Percentiles rank a stretch among this genome's conserved stretches.
Evolutionary conservation across 176 grass and related monocot genomes (phyloP).

Genomic region (Ananas comosus): DNA sequence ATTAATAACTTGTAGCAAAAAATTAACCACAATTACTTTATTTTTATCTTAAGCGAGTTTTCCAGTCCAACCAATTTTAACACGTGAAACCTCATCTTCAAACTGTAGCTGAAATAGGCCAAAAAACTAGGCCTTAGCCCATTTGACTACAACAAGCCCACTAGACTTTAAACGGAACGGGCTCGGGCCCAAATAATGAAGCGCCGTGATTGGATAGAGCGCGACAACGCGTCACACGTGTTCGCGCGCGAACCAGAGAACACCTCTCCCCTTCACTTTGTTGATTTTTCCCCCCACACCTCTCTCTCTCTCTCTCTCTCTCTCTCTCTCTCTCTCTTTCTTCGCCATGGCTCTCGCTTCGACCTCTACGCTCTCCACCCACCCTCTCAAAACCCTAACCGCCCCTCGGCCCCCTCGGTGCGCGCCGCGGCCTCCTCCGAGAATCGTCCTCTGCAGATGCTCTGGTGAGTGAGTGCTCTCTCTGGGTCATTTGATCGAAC

Average conservation of each 20-base stretch:
- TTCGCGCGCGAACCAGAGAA: constrained; percentile 44
- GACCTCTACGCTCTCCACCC: constrained; percentile 32
- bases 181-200: not conserved
- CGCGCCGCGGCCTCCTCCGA: not conserved
- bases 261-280: constrained; percentile 14
- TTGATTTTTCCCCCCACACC: not conserved
- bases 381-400: constrained; percentile 2
- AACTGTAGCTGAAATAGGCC: no score
- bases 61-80: no score
- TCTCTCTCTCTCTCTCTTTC: constrained; percentile 4
- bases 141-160: no score
- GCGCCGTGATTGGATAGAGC: not conserved
- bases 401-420: constrained; percentile 7
- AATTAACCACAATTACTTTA: no score
- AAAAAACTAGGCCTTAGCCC: no score
- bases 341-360: constrained; percentile 49
- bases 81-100: no score
- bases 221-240: constrained; percentile 28
- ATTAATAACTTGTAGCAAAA: no score
- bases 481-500: constrained; percentile 30
- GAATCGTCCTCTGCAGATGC: constrained; percentile 40
- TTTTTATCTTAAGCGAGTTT: no score
- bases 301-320: not conserved
- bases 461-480: constrained; percentile 9
- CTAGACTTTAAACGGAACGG: no score